Evolutionary conservation across 2,329 filamentous ascomycete genomes (phyloP).

Genomic region (Tolypocladium cylindrosporum): DNA sequence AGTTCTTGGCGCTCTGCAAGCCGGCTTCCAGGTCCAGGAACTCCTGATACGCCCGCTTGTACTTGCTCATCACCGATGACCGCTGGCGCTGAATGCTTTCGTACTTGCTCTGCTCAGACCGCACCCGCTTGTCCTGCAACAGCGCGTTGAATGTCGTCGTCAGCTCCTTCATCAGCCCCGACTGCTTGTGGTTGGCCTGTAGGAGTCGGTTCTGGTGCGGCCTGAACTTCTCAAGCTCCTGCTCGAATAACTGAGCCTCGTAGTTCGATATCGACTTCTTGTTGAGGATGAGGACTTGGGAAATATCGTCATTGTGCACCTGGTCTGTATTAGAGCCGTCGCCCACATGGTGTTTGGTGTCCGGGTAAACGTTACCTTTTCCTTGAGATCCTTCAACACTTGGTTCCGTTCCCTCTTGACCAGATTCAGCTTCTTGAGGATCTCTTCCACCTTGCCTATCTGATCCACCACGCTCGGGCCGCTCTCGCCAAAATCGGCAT

Average conservation of each 20-base stretch:
- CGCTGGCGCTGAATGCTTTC: constrained; percentile 78
- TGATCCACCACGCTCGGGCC: constrained; percentile 78
- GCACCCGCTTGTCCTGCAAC: constrained; percentile 86
- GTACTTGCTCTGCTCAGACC: constrained; percentile 91
- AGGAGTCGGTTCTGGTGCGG: constrained; percentile 85
- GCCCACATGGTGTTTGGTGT: background rate
- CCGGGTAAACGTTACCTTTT: constrained; percentile 55
- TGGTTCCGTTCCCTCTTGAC: constrained; percentile 88
- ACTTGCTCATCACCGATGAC: constrained; percentile 70
- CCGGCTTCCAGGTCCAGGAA: constrained; percentile 85
- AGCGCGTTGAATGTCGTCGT: constrained; percentile 79
- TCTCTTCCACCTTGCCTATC: constrained; percentile 78
- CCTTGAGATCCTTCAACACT: constrained; percentile 92
- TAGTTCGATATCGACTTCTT: constrained; percentile 93
- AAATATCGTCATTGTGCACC: constrained; percentile 96
- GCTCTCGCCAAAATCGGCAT: constrained; percentile 81
- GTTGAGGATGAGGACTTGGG: constrained; percentile 92
- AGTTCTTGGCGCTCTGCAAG: constrained; percentile 76
- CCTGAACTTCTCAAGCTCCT: constrained; percentile 94
- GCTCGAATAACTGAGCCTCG: constrained; percentile 85
- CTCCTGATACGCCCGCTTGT: constrained; percentile 85
- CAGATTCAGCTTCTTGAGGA: constrained; percentile 81
- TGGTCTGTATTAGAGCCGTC: constrained; percentile 26
- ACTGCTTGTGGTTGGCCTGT: constrained; percentile 92
- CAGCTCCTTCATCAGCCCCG: constrained; percentile 87